Evolutionary conservation across 805 yeast species (phyloP), one percentile per base, ranked within the genome.

Genomic region (Ogataea saltuana): DNA sequence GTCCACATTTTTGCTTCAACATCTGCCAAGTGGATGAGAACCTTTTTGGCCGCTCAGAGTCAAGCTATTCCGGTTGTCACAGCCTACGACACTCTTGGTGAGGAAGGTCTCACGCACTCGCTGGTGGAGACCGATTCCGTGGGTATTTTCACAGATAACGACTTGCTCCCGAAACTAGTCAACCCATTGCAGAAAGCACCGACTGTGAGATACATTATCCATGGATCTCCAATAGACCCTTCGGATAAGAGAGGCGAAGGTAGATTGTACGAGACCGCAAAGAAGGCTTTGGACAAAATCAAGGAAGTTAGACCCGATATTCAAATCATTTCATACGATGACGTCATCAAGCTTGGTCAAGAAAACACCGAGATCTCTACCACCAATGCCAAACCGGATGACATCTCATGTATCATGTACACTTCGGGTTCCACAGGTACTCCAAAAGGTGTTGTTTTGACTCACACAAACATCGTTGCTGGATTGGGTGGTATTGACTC

Each of bases 21-120:
- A 11, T 85, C 95, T 12, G 83, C 79, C 44, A 80, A 80, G 60
- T 91, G 98, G 98, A 78, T 91, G 88, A 85, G 87, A 68, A 77
- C 87, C 23, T 91, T 81, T 51, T 64, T 88, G 46, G 96, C 90
- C 12, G 75, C 88, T 41, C 78, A 80, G 55, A 71, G 89, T 40
- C 97, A 88, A 66, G 68, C 76, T 38, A 83, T 93, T 47, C 86
- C 98, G 18, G 76, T 85, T 44, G 98, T 89, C 30, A 93, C 99
- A 12, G 98, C 99, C 28, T 93, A 93, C 66, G 97, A 90, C 65
- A 88, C 97, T 32, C 74, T 90, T 53, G 97, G 97, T 45, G 95
- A 88, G 66, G 75, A 76, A 27, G 96, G 96, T 18, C 75, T 90
- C 59, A 84, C 83, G 44, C 95, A 85, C 67, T 89, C 97, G 3